Conservation (phyloP, 2,329 filamentous ascomycete species). For the Aspergillus clavatus region DNA sequence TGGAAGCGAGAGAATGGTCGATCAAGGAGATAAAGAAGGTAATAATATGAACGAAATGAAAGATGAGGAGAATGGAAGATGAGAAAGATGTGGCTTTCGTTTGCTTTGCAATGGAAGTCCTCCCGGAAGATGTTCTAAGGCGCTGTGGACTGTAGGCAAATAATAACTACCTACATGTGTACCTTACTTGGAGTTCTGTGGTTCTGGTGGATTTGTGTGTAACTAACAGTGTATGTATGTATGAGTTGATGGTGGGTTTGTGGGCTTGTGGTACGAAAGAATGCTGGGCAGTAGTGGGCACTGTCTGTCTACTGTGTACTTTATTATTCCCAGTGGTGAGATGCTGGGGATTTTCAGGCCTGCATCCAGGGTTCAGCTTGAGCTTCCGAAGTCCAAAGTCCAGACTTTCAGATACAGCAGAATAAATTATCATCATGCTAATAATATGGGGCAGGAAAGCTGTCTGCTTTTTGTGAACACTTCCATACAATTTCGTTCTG, state of each 20-base stretch:
- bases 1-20: neutral
- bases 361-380: neutral
- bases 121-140: no score
- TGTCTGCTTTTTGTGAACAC: no score
- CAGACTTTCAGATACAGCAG: neutral
- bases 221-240: no score
- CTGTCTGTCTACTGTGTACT: no score
- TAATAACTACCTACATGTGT: neutral
- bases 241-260: no score
- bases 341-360: neutral
- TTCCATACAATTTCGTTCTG: no score
- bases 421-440: neutral
- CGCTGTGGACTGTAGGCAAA: no score
- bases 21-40: neutral
- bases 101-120: neutral
- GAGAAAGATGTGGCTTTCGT: neutral
- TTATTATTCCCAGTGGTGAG: no score
- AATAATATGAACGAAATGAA: neutral
- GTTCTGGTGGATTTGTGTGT: neutral
- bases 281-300: neutral
- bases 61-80: neutral
- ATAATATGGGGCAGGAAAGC: no score
- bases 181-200: neutral
- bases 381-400: neutral
- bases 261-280: neutral